Percentiles rank a stretch among this genome's conserved stretches.
These are phyloP conservation scores for Carallia pectinifolia DNA, from an alignment of 345 rosid genomes.

Conservation along the genomic window DNA sequence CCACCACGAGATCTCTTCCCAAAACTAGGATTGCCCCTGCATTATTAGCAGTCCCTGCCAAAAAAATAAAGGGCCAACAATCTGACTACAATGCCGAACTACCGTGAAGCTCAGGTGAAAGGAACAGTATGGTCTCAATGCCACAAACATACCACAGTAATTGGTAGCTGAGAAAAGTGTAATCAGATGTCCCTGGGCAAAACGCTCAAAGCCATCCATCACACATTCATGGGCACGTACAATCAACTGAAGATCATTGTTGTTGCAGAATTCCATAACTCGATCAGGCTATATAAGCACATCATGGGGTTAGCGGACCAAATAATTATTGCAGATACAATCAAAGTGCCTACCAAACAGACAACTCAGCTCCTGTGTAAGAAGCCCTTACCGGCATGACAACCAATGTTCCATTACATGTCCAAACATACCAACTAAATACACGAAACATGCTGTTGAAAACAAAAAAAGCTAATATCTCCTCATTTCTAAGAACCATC, in stretches of 20 bases:
- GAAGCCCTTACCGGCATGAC: not conserved
- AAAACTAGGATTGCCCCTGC: conserved; percentile 97
- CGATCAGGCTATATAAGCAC: conserved; percentile 80
- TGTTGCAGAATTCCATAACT: conserved; percentile 97
- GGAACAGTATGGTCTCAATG: not conserved
- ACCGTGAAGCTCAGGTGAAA: not conserved
- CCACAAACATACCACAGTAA: conserved; percentile 67
- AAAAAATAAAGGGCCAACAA: conserved; percentile 3
- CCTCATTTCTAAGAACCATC: too few relatives aligned
- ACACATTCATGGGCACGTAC: conserved; percentile 99
- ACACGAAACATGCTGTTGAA: not conserved
- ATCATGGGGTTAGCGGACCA: conserved; percentile 18
- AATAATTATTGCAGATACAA: not conserved
- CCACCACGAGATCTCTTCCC: conserved; percentile 98
- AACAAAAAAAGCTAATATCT: too few relatives aligned
- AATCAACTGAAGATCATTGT: conserved; percentile 96
- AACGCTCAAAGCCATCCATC: conserved; percentile 99
- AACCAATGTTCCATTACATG: not conserved
- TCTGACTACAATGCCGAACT: conserved; percentile 3
- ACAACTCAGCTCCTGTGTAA: too few relatives aligned
- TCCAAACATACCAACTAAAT: not conserved
- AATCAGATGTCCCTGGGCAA: conserved; percentile 95
- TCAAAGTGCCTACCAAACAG: not conserved
- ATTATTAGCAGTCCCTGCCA: conserved; percentile 89
- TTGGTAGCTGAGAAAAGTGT: conserved; percentile 97